A percentile compares a stretch with the other conserved stretches of the same genome.
phyloP scores from a whole-genome alignment of 305 asterid genomes.

The Fraxinus dipetala region DNA sequence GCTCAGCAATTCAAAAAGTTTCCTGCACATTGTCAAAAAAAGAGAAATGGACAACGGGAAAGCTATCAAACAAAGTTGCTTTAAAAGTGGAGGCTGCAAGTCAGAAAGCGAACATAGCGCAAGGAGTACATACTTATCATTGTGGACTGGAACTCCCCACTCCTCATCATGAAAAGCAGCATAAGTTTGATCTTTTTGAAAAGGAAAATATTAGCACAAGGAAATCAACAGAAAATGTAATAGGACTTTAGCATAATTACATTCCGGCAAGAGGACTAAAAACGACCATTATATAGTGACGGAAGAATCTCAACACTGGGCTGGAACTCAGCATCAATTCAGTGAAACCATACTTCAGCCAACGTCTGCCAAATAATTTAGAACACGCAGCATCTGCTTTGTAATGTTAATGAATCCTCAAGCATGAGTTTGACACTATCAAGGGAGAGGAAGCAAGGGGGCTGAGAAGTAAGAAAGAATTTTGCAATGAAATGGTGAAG shows the following conservation, averaged over 20 bases:
- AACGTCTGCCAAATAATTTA: not conserved
- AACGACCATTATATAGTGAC: slow-evolving; percentile 9
- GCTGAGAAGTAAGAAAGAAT: not conserved
- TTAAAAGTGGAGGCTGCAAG: slow-evolving; percentile 10
- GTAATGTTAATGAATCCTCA: slow-evolving; percentile 5
- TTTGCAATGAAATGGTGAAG: not conserved
- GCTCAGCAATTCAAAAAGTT: slow-evolving; percentile 78
- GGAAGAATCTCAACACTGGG: slow-evolving; percentile 10
- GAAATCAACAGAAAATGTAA: slow-evolving; percentile 16
- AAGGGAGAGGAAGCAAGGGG: not conserved
- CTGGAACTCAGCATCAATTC: not conserved
- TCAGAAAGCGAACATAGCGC: slow-evolving; percentile 16
- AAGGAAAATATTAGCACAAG: slow-evolving; percentile 36
- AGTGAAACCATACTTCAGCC: slow-evolving; percentile 1
- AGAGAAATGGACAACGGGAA: slow-evolving; percentile 22
- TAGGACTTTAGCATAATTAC: not conserved
- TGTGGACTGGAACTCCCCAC: slow-evolving; percentile 87
- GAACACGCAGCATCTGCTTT: not conserved
- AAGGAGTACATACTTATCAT: slow-evolving; percentile 53
- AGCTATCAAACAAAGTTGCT: slow-evolving; percentile 22
- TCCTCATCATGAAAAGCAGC: slow-evolving; percentile 84
- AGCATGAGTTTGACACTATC: not conserved
- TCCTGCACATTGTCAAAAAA: slow-evolving; percentile 46
- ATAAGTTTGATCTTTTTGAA: slow-evolving; percentile 49
- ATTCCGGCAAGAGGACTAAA: slow-evolving; percentile 2